A percentile compares a stretch with the other conserved stretches of the same genome.
phyloP scores from a whole-genome alignment of 1,284 basidiomycete species.

The Paramarasmius palmivorus region DNA sequence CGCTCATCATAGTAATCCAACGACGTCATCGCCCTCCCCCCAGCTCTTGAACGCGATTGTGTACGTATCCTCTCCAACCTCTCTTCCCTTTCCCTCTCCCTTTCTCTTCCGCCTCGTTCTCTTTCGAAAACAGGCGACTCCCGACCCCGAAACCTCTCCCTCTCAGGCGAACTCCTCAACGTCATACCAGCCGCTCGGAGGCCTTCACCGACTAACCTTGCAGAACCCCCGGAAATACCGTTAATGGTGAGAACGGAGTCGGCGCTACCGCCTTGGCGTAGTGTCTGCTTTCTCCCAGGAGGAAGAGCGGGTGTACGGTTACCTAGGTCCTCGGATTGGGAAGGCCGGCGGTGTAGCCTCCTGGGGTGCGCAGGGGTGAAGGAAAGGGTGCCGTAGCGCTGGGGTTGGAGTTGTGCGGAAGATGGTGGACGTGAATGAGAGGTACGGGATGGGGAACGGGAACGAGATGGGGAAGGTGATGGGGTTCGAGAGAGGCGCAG shows the following conservation, averaged over 20 bases:
- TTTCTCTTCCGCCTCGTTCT: slow-evolving; percentile 6
- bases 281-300: slow-evolving; percentile 44
- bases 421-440: neutral
- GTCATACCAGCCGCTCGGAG: slow-evolving; percentile 69
- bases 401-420: neutral
- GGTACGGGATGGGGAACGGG: too few species aligned
- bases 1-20: too few species aligned
- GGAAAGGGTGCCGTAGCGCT: neutral
- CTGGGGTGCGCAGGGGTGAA: neutral
- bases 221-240: too few species aligned
- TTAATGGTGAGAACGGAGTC: too few species aligned
- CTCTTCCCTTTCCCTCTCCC: slow-evolving; percentile 26
- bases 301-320: slow-evolving; percentile 26
- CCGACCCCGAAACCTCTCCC: too few species aligned
- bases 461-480: too few species aligned
- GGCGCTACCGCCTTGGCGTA: slow-evolving; percentile 22
- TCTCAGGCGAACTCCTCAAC: slow-evolving; percentile 20
- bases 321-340: neutral
- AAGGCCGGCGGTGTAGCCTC: neutral
- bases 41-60: neutral
- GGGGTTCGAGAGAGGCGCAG: too few species aligned
- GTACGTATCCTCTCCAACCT: slow-evolving; percentile 2
- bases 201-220: slow-evolving; percentile 68
- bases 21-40: neutral
- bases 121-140: slow-evolving; percentile 16